Evolutionary conservation across 1,284 basidiomycete species (phyloP).

Genomic region (Cryptococcus sp.): DNA sequence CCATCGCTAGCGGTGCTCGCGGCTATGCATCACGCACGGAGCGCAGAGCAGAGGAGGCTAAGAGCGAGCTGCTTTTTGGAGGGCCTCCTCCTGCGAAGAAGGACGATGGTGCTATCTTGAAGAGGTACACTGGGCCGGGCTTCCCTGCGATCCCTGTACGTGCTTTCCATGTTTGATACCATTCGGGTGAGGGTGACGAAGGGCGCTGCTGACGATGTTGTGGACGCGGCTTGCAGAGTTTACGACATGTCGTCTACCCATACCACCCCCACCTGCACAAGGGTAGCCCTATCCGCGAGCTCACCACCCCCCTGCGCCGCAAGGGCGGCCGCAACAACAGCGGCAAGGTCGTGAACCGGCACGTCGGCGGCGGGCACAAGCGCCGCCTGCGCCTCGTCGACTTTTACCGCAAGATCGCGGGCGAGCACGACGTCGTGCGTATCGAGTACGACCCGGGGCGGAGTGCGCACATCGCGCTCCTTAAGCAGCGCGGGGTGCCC

Average conservation of each 20-base stretch:
- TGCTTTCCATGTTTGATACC: background rate
- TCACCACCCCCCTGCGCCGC: constrained; percentile 78
- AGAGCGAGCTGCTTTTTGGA: constrained; percentile 22
- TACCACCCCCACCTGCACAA: constrained; percentile 76
- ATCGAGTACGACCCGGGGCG: constrained; percentile 97
- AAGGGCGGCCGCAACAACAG: constrained; percentile 80
- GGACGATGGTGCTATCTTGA: constrained; percentile 31
- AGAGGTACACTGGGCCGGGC: constrained; percentile 43
- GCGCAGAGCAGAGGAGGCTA: constrained; percentile 3
- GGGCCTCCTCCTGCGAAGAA: constrained; percentile 23
- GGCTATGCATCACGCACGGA: constrained; percentile 21
- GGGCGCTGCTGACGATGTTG: constrained; percentile 1
- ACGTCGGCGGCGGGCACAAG: constrained; percentile 86
- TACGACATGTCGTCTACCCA: constrained; percentile 81
- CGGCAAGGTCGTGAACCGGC: constrained; percentile 84
- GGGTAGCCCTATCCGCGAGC: constrained; percentile 74
- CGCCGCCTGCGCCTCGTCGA: constrained; percentile 83
- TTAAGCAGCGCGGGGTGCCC: constrained; percentile 49
- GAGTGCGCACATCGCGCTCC: constrained; percentile 87
- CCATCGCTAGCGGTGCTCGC: constrained; percentile 1
- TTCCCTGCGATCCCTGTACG: constrained; percentile 47
- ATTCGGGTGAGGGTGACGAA: background rate
- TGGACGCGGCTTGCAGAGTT: constrained; percentile 51
- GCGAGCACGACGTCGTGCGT: constrained; percentile 81
- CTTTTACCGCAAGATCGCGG: constrained; percentile 71